Evolutionary conservation across 139 green algal genomes (phyloP), one percentile per base, ranked within the genome.

Genomic region (Medakamo hakoo): DNA sequence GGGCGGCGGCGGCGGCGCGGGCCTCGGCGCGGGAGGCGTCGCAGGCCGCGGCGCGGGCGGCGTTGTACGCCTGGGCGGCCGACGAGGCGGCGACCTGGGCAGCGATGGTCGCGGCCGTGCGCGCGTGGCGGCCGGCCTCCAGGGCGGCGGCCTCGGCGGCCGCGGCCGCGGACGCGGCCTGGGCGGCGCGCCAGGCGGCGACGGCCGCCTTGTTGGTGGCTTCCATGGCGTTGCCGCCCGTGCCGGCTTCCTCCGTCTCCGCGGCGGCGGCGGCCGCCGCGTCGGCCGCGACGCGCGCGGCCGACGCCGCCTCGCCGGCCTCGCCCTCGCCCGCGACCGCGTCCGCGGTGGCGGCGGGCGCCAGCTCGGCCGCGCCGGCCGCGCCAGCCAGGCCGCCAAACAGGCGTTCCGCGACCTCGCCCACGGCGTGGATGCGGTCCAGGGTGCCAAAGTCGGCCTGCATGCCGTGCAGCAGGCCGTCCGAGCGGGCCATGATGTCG

Each of bases 151-250:
- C 20, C 61, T 66, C 61, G 1, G 61, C 61, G 26, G 61, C 61
- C 4, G 61, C 61, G 9, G 61, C 61, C 4, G 61, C 61, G 2
- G 40, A 22, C 32, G 28, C 24, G 2, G 61, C 61, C 59, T 64
- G 59, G 29, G 29, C 30, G 32, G 61, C 40, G 61, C 61, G 61
- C 61, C 40, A 59, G 20, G 61, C 40, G 40, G 61, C 32, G 14
- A 59, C 48, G 18, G 61, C 40, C 4, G 61, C 61, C 61, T 66
- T 66, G 61, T 23, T 59, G 32, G 61, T 66, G 1, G 61, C 22
- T 32, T 66, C 48, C 48, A 59, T 26, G 20, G 48, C 61, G 30
- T 66, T 59, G 27, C 25, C 60, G 27, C 29, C 27, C 9, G 26
- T 20, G 30, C 27, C 63, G 4, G 55, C 63, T 2, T 68, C 55